Conservation (phyloP, 768 basidiomycete genomes). For the Panellus pusillus region DNA sequence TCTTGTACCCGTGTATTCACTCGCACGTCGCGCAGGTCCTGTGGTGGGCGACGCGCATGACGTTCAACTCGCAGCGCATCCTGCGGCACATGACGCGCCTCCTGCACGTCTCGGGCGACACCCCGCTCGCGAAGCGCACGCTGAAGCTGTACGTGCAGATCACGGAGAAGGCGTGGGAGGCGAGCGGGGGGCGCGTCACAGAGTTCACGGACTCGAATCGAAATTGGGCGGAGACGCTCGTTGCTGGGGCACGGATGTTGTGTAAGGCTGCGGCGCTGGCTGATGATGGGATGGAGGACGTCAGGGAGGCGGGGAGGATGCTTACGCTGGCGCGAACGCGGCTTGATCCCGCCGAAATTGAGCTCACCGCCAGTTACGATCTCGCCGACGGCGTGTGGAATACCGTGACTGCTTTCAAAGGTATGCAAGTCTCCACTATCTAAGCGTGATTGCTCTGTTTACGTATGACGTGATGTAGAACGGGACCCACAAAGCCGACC, state of each 20-base stretch:
- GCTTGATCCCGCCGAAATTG: constrained; percentile 47
- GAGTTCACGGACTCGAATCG: constrained; percentile 64
- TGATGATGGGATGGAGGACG: constrained; percentile 52
- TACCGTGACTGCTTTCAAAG: constrained; percentile 66
- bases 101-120: constrained; percentile 60
- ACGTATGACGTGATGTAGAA: constrained; percentile 49
- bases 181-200: constrained; percentile 39
- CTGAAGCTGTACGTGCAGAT: constrained; percentile 82
- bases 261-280: constrained; percentile 46
- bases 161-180: constrained; percentile 79
- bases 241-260: constrained; percentile 78
- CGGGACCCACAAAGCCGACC: constrained; percentile 64
- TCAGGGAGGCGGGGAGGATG: constrained; percentile 58
- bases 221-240: constrained; percentile 74
- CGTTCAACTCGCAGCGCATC: constrained; percentile 88
- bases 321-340: constrained; percentile 62
- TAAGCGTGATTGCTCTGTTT: no score
- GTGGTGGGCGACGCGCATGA: constrained; percentile 93
- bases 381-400: constrained; percentile 76
- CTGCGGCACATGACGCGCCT: constrained; percentile 84
- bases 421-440: constrained; percentile 40
- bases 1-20: not conserved
- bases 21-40: constrained; percentile 53
- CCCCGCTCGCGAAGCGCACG: constrained; percentile 66
- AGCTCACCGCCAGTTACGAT: constrained; percentile 58